A percentile compares a stretch with the other conserved stretches of the same genome.
These are phyloP conservation scores for Lathyrus oleraceus DNA, from an alignment of 306 rosid species.

Conservation along the genomic window DNA sequence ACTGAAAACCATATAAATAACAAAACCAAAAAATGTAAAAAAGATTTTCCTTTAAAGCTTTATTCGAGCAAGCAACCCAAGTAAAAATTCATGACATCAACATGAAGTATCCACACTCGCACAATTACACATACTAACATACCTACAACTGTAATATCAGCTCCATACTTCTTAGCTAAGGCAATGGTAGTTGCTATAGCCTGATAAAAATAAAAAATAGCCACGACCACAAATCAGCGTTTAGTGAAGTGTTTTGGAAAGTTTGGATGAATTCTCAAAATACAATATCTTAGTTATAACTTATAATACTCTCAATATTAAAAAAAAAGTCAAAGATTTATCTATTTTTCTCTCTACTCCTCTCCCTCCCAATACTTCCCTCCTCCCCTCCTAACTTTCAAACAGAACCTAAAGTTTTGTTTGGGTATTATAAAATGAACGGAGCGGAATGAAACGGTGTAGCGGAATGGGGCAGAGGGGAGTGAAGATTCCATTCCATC, in stretches of 20 bases:
- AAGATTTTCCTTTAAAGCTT: constrained; percentile 8
- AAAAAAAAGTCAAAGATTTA: no score
- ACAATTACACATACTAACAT: constrained; percentile 31
- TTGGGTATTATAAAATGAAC: no score
- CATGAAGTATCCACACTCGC: constrained; percentile 8
- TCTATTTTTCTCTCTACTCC: no score
- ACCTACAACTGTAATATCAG: constrained; percentile 93
- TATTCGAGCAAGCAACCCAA: constrained; percentile 25
- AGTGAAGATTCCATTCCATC: no score
- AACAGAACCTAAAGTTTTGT: no score
- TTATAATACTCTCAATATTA: no score
- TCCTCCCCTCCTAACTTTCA: no score
- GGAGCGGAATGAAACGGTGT: no score
- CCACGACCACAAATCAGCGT: constrained; percentile 25
- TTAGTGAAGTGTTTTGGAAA: neutral
- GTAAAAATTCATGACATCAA: constrained; percentile 13
- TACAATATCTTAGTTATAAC: no score
- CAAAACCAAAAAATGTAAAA: neutral
- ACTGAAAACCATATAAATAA: constrained; percentile 55
- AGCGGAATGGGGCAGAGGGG: no score
- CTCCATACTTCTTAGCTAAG: constrained; percentile 85
- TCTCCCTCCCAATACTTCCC: no score
- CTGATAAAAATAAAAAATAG: constrained; percentile 36
- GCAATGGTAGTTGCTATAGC: constrained; percentile 79
- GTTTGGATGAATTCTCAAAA: no score